phyloP scores from a whole-genome alignment of 345 rosid species.

The Eucalyptus polyanthemos region DNA sequence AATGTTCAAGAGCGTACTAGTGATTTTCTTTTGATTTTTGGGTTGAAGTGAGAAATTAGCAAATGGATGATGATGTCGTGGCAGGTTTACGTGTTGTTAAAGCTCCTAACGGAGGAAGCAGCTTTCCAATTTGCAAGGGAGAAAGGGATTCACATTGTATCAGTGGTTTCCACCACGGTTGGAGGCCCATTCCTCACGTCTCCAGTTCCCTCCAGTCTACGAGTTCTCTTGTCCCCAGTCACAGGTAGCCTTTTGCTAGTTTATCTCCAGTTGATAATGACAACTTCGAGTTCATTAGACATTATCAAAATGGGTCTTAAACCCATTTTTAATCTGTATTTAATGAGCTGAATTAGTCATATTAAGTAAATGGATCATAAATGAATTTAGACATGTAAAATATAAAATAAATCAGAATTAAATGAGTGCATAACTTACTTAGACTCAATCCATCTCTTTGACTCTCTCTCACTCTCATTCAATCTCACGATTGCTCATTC shows the following conservation, averaged over 20 bases:
- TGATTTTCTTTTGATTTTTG: background rate
- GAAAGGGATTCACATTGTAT: slow-evolving; percentile 50
- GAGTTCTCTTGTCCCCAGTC: slow-evolving; percentile 61
- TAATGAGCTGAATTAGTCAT: background rate
- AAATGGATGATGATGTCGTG: background rate
- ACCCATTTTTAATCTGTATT: too few relatives aligned
- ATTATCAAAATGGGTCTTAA: background rate
- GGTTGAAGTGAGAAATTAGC: background rate
- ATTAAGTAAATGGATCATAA: background rate
- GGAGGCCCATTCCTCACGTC: slow-evolving; percentile 65
- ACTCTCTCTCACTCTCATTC: background rate
- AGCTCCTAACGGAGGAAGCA: slow-evolving; percentile 63
- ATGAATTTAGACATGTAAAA: too few relatives aligned
- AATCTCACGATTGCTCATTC: background rate
- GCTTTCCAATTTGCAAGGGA: slow-evolving; percentile 59
- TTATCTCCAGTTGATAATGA: background rate
- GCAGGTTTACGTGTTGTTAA: slow-evolving; percentile 66
- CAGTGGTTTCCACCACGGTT: slow-evolving; percentile 61
- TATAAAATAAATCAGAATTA: too few relatives aligned
- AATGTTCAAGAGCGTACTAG: background rate
- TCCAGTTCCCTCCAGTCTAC: slow-evolving; percentile 61
- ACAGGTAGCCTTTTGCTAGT: slow-evolving; percentile 22
- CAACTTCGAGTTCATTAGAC: too few relatives aligned
- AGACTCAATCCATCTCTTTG: too few relatives aligned
- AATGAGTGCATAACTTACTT: too few relatives aligned